Percentiles rank a stretch among this genome's conserved stretches.
phyloP scores from a whole-genome alignment of 148 eudicot species.

The Camellia sinensis region DNA sequence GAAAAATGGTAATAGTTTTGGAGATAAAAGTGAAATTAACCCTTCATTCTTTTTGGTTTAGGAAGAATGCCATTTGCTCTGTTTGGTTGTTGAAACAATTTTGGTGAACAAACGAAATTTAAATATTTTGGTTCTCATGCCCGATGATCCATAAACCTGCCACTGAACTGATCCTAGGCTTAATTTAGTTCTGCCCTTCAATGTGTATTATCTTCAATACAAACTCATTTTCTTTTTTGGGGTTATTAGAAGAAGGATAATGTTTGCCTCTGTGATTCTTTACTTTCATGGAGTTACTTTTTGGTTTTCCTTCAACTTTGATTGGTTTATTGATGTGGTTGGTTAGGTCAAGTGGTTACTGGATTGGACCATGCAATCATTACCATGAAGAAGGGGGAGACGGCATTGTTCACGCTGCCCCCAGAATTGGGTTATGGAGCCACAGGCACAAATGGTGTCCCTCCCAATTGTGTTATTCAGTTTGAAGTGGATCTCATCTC shows the following conservation, averaged over 20 bases:
- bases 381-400: conserved; percentile 65
- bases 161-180: neutral
- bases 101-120: neutral
- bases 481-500: conserved; percentile 57
- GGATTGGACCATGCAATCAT: conserved; percentile 50
- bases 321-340: conserved; percentile 9
- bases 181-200: neutral
- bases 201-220: neutral
- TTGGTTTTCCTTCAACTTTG: conserved; percentile 1
- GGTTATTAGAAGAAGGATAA: neutral
- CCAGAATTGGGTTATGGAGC: conserved; percentile 38
- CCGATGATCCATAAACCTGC: neutral
- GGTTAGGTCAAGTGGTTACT: conserved; percentile 36
- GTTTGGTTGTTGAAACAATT: neutral
- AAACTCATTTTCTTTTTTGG: neutral
- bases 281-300: neutral
- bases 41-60: too few relatives aligned
- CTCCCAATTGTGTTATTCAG: conserved; percentile 37
- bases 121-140: neutral
- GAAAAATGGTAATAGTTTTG: too few relatives aligned
- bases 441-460: conserved; percentile 33
- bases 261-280: neutral
- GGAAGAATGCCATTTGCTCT: neutral
- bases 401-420: conserved; percentile 56
- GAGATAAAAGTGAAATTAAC: too few relatives aligned